phyloP scores from a whole-genome alignment of 129 eudicot species.

The Scalesia atractyloides region DNA sequence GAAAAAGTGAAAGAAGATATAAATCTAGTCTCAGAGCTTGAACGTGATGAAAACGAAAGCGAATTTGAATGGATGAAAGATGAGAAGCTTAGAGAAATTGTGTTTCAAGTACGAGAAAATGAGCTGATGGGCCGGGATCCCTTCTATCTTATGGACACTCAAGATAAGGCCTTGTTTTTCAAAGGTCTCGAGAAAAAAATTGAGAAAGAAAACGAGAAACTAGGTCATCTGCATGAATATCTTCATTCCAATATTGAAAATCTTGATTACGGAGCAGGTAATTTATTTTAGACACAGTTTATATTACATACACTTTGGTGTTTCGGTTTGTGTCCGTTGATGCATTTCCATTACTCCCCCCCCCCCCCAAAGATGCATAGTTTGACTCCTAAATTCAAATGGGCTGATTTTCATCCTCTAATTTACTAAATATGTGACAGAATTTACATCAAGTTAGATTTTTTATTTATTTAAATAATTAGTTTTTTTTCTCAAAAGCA shows the following conservation, averaged over 20 bases:
- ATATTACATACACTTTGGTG: background rate
- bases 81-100: constrained; percentile 86
- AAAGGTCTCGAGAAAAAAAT: constrained; percentile 84
- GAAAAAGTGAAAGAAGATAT: constrained; percentile 58
- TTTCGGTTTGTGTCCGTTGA: background rate
- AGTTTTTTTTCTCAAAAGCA: background rate
- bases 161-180: constrained; percentile 77
- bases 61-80: constrained; percentile 98
- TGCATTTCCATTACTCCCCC: background rate
- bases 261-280: constrained; percentile 97
- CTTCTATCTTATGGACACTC: constrained; percentile 70
- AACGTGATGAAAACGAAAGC: constrained; percentile 38
- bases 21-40: constrained; percentile 41
- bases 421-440: background rate
- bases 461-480: background rate
- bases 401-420: constrained; percentile 9
- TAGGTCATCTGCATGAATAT: constrained; percentile 63
- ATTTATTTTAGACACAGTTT: background rate
- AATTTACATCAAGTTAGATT: background rate
- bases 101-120: constrained; percentile 84
- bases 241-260: constrained; percentile 89
- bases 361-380: background rate
- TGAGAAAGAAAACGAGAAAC: constrained; percentile 66
- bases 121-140: constrained; percentile 92
- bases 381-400: background rate